Evolutionary conservation across 2,329 filamentous ascomycete species (phyloP).

Genomic region (Cercospora citrullina): DNA sequence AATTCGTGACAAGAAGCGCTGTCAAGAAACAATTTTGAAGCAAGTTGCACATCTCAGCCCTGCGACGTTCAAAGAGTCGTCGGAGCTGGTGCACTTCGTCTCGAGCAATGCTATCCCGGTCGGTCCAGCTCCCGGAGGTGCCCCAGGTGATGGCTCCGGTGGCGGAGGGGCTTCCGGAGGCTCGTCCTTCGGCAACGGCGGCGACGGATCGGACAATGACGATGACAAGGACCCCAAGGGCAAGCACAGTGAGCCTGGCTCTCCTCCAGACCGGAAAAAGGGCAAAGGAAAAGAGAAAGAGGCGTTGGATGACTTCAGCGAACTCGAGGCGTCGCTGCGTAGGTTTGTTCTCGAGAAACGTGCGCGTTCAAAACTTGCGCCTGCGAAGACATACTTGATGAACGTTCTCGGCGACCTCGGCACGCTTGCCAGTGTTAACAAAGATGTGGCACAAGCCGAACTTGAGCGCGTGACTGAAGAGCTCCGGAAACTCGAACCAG

Average conservation of each 20-base stretch:
- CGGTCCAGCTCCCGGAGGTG: slow-evolving; percentile 59
- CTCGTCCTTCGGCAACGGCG: slow-evolving; percentile 41
- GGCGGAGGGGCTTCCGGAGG: slow-evolving; percentile 34
- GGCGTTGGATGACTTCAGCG: slow-evolving; percentile 85
- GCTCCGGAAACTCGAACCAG: slow-evolving; percentile 77
- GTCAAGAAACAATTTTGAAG: slow-evolving; percentile 88
- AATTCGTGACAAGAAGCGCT: slow-evolving; percentile 87
- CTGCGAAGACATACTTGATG: slow-evolving; percentile 89
- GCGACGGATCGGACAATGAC: slow-evolving; percentile 40
- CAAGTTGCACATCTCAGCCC: slow-evolving; percentile 87
- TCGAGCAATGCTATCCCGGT: slow-evolving; percentile 93
- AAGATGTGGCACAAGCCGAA: slow-evolving; percentile 81
- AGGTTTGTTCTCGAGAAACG: slow-evolving; percentile 96
- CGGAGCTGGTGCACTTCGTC: slow-evolving; percentile 94
- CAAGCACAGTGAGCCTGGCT: slow-evolving; percentile 51
- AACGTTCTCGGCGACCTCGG: slow-evolving; percentile 89
- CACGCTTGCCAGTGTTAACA: slow-evolving; percentile 80
- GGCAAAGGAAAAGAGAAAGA: slow-evolving; percentile 76
- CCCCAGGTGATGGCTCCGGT: slow-evolving; percentile 45
- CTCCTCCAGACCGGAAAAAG: slow-evolving; percentile 55
- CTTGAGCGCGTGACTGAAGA: slow-evolving; percentile 79
- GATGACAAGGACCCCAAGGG: slow-evolving; percentile 58
- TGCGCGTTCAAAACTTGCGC: slow-evolving; percentile 90
- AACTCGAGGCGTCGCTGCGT: slow-evolving; percentile 81
- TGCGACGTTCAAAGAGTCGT: slow-evolving; percentile 85